Conservation (phyloP, 495 filamentous ascomycete genomes). For the Parathielavia hyrcaniae region DNA sequence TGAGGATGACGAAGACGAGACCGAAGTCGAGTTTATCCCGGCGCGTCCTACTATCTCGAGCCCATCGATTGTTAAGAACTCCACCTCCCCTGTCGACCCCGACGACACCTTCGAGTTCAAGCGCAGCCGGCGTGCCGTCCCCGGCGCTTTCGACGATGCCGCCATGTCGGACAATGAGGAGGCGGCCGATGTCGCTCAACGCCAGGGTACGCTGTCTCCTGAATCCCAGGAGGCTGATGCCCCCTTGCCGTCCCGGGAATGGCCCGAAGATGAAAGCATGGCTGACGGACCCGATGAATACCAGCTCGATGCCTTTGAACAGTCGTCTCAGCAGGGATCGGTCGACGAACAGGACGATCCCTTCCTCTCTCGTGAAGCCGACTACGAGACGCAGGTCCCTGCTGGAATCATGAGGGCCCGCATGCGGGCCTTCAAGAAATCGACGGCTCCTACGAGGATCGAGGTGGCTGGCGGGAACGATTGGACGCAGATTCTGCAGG, state of each 20-base stretch:
- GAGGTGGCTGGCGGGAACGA: conserved; percentile 55
- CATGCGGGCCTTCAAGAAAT: conserved; percentile 50
- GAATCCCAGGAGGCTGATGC: conserved; percentile 72
- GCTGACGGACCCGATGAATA: conserved; percentile 59
- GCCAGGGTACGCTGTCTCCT: conserved; percentile 85
- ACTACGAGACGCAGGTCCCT: conserved; percentile 40
- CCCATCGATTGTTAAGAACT: conserved; percentile 20
- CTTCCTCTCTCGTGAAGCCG: conserved; percentile 30
- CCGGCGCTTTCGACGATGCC: conserved; percentile 68
- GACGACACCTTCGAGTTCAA: conserved; percentile 82
- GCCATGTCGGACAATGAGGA: conserved; percentile 46
- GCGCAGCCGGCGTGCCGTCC: conserved; percentile 58
- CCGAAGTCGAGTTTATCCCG: conserved; percentile 41
- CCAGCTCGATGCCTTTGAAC: conserved; percentile 31
- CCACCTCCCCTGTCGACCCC: conserved; percentile 42
- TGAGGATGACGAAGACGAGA: conserved; percentile 72
- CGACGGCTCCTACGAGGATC: conserved; percentile 54
- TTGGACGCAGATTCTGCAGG: conserved; percentile 87
- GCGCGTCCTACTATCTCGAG: conserved; percentile 5
- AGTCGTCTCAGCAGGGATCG: conserved; percentile 27
- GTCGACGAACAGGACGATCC: conserved; percentile 45
- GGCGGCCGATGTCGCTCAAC: conserved; percentile 33
- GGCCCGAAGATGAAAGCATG: conserved; percentile 52
- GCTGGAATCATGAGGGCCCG: conserved; percentile 50
- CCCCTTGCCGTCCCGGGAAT: conserved; percentile 58